Percentiles rank a stretch among this genome's conserved stretches.
Evolutionary conservation across 805 yeast species (phyloP).

Genomic region (Barnettozyma wickerhamii): DNA sequence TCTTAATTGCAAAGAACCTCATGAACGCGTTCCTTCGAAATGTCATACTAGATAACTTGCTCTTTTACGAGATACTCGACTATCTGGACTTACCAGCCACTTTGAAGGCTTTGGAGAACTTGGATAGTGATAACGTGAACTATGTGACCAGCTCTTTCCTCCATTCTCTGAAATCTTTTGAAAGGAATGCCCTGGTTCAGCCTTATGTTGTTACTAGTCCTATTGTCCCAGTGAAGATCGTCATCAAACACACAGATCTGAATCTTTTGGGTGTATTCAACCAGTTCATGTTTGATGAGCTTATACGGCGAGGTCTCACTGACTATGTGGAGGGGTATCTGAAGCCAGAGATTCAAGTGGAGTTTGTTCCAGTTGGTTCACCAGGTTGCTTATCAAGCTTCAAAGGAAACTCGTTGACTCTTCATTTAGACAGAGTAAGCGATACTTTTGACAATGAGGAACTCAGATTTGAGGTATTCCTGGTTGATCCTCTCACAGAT

Average conservation of each 20-base stretch:
- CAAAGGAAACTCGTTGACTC: too few relatives aligned
- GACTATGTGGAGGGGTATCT: not conserved
- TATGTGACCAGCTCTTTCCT: not conserved
- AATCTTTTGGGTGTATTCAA: not conserved
- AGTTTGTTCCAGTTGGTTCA: too few relatives aligned
- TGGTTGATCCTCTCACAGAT: too few relatives aligned
- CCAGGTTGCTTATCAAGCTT: too few relatives aligned
- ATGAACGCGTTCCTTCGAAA: conserved; percentile 3
- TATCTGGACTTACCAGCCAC: not conserved
- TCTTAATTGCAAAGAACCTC: conserved; percentile 3
- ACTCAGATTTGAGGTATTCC: too few relatives aligned
- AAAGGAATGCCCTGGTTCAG: not conserved
- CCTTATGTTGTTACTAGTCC: not conserved
- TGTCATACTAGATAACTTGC: conserved; percentile 2
- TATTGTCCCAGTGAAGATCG: not conserved
- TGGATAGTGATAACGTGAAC: not conserved
- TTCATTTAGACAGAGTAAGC: too few relatives aligned
- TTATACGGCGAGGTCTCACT: not conserved
- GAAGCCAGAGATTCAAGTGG: not conserved
- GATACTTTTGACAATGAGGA: too few relatives aligned
- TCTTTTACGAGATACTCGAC: conserved; percentile 4
- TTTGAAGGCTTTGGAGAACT: not conserved
- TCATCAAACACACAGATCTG: not conserved
- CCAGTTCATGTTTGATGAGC: not conserved
- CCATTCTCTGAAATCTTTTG: not conserved